Evolutionary conservation across 306 rosid genomes (phyloP).

Genomic region (Vicia sativa): DNA sequence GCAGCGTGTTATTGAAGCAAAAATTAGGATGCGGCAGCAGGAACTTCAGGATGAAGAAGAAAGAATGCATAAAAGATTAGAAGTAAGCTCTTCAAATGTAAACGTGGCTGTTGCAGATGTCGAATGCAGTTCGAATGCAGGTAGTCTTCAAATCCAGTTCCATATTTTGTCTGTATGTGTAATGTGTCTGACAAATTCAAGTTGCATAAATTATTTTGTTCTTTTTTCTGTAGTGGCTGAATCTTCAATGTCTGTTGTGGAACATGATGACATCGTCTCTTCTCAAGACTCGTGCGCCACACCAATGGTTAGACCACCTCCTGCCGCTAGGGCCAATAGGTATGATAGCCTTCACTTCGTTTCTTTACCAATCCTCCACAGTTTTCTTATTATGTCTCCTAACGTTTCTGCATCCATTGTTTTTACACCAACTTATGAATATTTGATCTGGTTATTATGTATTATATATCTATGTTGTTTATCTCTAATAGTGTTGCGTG

Average conservation of each 20-base stretch:
- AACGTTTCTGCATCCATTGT: not conserved
- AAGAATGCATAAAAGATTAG: slow-evolving; percentile 80
- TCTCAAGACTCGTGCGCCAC: slow-evolving; percentile 67
- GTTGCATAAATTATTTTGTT: slow-evolving; percentile 32
- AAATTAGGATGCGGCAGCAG: slow-evolving; percentile 89
- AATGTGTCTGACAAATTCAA: slow-evolving; percentile 5
- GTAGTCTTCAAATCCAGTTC: slow-evolving; percentile 45
- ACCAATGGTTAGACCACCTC: slow-evolving; percentile 53
- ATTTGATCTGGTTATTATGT: slow-evolving; percentile 8
- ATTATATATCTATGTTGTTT: no score
- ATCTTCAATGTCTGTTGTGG: slow-evolving; percentile 63
- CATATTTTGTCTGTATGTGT: slow-evolving; percentile 15
- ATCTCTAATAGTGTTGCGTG: no score
- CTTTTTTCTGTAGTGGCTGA: slow-evolving; percentile 47
- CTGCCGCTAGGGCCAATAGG: slow-evolving; percentile 67
- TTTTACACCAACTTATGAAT: slow-evolving; percentile 19
- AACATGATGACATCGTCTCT: slow-evolving; percentile 68
- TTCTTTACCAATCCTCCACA: not conserved
- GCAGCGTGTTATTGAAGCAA: slow-evolving; percentile 98
- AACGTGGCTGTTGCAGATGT: slow-evolving; percentile 51
- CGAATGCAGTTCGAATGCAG: slow-evolving; percentile 67
- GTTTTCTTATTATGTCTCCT: not conserved
- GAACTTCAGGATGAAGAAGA: slow-evolving; percentile 92
- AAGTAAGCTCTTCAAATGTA: slow-evolving; percentile 53
- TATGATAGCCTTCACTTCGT: slow-evolving; percentile 39